Evolutionary conservation across 768 basidiomycete species (phyloP).

Genomic region (Kwoniella dendrophila): DNA sequence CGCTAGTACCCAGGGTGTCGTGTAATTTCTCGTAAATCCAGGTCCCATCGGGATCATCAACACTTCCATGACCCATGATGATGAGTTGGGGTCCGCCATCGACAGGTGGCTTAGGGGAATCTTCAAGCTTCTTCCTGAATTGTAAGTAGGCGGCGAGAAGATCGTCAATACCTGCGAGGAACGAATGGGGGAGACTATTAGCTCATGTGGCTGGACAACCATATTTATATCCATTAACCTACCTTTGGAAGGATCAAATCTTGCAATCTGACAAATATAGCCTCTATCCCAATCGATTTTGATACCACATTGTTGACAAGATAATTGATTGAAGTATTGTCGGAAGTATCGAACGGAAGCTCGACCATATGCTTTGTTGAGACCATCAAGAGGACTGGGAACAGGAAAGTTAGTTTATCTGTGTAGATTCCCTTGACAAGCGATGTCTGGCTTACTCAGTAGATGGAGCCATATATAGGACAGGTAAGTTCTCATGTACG

Average conservation of each 20-base stretch:
- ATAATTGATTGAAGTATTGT: constrained; percentile 50
- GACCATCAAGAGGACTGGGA: constrained; percentile 71
- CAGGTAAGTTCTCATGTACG: constrained; percentile 63
- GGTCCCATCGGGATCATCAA: constrained; percentile 87
- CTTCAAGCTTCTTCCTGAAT: constrained; percentile 69
- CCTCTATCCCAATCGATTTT: constrained; percentile 63
- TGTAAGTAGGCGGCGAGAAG: constrained; percentile 74
- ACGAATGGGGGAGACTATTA: not conserved
- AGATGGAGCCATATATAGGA: constrained; percentile 51
- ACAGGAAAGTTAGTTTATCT: not conserved
- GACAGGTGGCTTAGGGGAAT: constrained; percentile 23
- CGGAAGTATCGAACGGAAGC: constrained; percentile 47
- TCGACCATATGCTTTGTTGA: constrained; percentile 77
- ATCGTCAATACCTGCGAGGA: constrained; percentile 47
- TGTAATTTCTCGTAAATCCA: constrained; percentile 50
- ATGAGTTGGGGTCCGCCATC: constrained; percentile 54
- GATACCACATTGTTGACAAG: constrained; percentile 50
- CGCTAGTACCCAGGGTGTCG: constrained; percentile 40
- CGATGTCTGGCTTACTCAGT: constrained; percentile 44
- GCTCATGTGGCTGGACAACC: not conserved
- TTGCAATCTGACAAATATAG: constrained; percentile 88
- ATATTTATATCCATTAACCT: constrained; percentile 60
- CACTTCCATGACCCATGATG: constrained; percentile 77
- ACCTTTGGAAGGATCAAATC: constrained; percentile 88
- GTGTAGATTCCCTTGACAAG: too few species aligned